Evolutionary conservation across 179 eudicot genomes (phyloP), one percentile per base, ranked within the genome.

Genomic region (Kewa caespitosa): DNA sequence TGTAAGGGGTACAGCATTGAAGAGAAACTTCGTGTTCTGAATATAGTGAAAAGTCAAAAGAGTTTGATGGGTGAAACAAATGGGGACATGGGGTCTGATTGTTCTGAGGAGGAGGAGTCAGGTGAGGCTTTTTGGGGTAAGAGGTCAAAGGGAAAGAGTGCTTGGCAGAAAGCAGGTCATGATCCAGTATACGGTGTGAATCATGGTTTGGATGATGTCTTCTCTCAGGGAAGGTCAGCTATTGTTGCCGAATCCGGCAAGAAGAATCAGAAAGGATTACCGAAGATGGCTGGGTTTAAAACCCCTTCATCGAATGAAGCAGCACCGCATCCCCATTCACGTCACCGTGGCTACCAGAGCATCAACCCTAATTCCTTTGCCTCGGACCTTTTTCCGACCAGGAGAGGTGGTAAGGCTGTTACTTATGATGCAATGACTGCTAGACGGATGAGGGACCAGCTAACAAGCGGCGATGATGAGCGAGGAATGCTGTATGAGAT

Each of bases 21-120:
- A 34, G 99, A 96, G 88, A 96, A 93, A 84, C 88, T 93, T 69
- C 93, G 87, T 48, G 91, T 93, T 30, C 82, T 93, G 78, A 91
- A 89, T 70, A 85, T 93, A n/a, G 75, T 73, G 83, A 90, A 86
- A 80, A 96, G 91, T 80, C 92, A 89, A 69, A 93, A 84, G 86
- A 90, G 86, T 82, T 81, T 93, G 76, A 86, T 88, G 88, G 79
- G 78, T 81, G 98, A 91, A 78, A 90, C 87, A 71, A 87, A 81
- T 86, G 97, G 83, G 64, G 88, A 85, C 76, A 74, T 85, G 78
- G 89, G 77, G 59, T 89, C 87, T 61, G 93, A 89, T 75, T 82
- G 91, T 62, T 90, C 95, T 52, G 98, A 88, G 55, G 84, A 85
- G 73, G 91, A 86, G 63, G 90, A 85, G 50, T 82, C 87, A 1